Conservation (phyloP, 176 grass and related monocot genomes). For the Oryza punctata region DNA sequence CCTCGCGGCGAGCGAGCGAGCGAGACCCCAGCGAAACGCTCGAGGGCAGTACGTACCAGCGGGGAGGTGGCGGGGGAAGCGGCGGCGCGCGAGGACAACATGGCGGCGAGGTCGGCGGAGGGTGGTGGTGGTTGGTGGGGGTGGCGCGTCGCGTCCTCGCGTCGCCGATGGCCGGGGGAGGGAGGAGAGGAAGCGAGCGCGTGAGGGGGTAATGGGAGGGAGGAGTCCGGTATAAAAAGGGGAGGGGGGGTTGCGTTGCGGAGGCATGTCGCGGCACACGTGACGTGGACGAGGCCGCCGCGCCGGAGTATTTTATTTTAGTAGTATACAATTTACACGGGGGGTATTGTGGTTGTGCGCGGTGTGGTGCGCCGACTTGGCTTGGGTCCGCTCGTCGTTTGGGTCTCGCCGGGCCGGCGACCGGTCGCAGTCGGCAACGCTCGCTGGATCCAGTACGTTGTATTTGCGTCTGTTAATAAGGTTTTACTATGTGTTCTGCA, state of each 20-base stretch:
- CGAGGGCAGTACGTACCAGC: conserved; percentile 18
- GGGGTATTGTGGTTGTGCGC: too few relatives aligned
- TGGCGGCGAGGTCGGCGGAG: conserved; percentile 33
- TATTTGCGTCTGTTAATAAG: neutral
- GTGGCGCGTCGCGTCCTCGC: neutral
- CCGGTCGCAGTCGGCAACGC: neutral
- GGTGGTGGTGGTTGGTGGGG: neutral
- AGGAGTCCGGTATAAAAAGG: conserved; percentile 26
- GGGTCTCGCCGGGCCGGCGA: too few relatives aligned
- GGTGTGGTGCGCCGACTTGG: neutral
- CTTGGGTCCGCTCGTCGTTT: neutral
- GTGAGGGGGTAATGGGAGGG: neutral
- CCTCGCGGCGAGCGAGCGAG: too few relatives aligned
- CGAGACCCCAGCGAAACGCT: too few relatives aligned
- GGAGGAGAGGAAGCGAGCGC: neutral
- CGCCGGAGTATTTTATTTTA: neutral
- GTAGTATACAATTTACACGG: too few relatives aligned
- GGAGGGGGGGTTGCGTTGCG: neutral
- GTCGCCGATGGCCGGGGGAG: neutral
- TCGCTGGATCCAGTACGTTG: neutral
- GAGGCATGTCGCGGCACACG: conserved; percentile 23
- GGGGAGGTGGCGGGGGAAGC: conserved; percentile 14
- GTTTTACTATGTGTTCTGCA: neutral
- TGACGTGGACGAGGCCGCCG: conserved; percentile 22
- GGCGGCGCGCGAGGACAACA: conserved; percentile 45